Base-by-base conservation (phyloP, 2,329 filamentous ascomycete species). In the Fusarium incarnatum region DNA sequence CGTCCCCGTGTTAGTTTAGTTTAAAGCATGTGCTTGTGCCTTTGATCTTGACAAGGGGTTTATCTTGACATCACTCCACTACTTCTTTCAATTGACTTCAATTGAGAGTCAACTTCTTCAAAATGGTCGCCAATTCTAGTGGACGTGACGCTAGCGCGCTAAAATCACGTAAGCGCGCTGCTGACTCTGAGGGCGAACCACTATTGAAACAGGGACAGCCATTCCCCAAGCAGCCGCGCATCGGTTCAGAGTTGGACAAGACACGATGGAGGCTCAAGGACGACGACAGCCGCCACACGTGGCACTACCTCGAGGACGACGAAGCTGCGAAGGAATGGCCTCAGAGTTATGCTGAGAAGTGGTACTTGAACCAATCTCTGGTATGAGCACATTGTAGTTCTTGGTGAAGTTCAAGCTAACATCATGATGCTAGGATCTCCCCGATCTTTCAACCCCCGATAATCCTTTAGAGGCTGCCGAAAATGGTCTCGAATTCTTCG, bases 401-500 rank as follows among this genome's bases (percentile, higher is more conserved):
- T 30, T 55, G 18, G 22, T 40, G 27, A 70, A 55, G 22, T 18
- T 46, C 16, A 47, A 34, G 46, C 50, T 72, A 56, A 68, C 44
- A 34, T 53, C 15, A 37, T 52, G 16, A 5, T 20, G 56, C 57
- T 46, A 98, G 95, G 87, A 87, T 56, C 87, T 94, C 10, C 94
- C 94, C 2, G 83, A 88, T 7, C 88, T 98, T 0, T 88, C 91
- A 23, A 83, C 86, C 61, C 85, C 95, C 6, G 88, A 89, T 66
- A 94, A 85, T 5, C 91, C 95, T 8, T 85, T 96, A 60, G 88
- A 96, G 70, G 85, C 93, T 7, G 94, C 93, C 5, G 84, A 86
- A 64, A 99, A 99, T 82, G 94, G 92, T 40, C 86, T 98, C 56
- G 84, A 88, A 6, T 98, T 97, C 84, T 97, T 97, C 83, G 92